Conservation (phyloP, 2,329 filamentous ascomycete species). For the Colletotrichum chrysophilum region DNA sequence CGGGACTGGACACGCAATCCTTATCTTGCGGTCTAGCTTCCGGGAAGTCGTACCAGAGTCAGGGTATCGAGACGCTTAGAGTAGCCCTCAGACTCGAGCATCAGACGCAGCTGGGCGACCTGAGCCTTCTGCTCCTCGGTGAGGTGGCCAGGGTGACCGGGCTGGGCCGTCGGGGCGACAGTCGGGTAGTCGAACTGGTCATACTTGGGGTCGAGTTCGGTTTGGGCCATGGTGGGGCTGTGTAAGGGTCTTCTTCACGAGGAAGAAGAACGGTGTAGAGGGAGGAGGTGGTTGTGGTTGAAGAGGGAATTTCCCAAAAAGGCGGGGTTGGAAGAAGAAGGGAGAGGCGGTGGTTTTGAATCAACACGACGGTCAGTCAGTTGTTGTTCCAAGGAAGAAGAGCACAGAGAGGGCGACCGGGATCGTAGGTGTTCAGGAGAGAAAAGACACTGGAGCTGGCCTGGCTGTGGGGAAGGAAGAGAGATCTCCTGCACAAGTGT, state of each 20-base stretch:
- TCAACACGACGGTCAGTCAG: background rate
- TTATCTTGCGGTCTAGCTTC: slow-evolving; percentile 12
- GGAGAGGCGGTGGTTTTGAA: background rate
- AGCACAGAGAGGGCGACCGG: background rate
- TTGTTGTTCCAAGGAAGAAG: slow-evolving; percentile 1
- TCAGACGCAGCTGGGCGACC: slow-evolving; percentile 81
- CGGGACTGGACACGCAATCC: background rate
- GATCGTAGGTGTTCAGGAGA: slow-evolving; percentile 12
- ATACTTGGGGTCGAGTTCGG: slow-evolving; percentile 82
- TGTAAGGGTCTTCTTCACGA: slow-evolving; percentile 9
- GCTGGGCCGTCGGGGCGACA: slow-evolving; percentile 69
- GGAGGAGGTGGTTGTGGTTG: background rate
- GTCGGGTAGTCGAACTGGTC: slow-evolving; percentile 95
- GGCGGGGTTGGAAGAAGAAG: background rate
- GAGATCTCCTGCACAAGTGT: slow-evolving; percentile 15
- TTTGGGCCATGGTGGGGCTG: slow-evolving; percentile 19
- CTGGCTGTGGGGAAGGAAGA: slow-evolving; percentile 18
- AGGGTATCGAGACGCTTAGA: slow-evolving; percentile 88
- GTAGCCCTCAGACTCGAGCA: slow-evolving; percentile 84
- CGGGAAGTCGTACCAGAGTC: slow-evolving; percentile 70
- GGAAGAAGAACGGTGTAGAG: slow-evolving; percentile 13
- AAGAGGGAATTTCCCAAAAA: slow-evolving; percentile 7
- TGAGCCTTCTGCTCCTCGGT: slow-evolving; percentile 87
- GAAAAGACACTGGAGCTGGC: background rate
- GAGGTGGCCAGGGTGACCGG: slow-evolving; percentile 88